Base-by-base conservation (phyloP, 305 asterid species). In the Withania somnifera region DNA sequence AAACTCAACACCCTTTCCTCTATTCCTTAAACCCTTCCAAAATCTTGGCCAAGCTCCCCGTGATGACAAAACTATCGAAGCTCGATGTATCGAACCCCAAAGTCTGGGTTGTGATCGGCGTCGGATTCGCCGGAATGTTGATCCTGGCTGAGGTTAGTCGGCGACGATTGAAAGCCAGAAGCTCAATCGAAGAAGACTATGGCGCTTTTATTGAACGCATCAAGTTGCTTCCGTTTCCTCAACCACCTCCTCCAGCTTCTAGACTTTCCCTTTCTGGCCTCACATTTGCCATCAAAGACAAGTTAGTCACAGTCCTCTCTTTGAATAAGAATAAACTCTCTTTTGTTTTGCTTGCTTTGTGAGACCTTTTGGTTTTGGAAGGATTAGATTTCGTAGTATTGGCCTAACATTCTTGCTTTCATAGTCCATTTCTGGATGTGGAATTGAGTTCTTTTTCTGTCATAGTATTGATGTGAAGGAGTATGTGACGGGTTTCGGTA, bases 181-280 rank as follows among this genome's bases (percentile, higher is more conserved):
- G 75, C 78, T 28, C 32, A 50, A 85, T 89, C n/a, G 92, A 87
- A 85, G 90, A 90, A 83, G 97, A 94, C 82, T 93, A 89, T 15
- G 99, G 99, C 58, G 98, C 99, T 47, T 93, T 96, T 83, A 36
- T 93, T 24, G 91, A 91, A 64, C 93, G 92, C 45, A 88, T 96
- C 50, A 91, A 93, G 87, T 89, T 96, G 51, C 88, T 85, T 28
- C 97, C 99, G 15, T 93, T 89, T 83, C 90, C 97, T 87, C 98
- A 92, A 85, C 98, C 98, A 0, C 97, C 98, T 77, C 99, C 98
- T 22, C 99, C 99, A 1, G 97, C 99, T n/a, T 92, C 98, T 82
- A 92, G 90, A 32, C 97, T 90, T 24, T 86, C 89, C 22, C 92
- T 96, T 69, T 79, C 97, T 64, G 94, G 88, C 54, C 91, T 96